Base-by-base conservation (phyloP, 176 grass and related monocot genomes). In the Eremochloa ophiuroides region DNA sequence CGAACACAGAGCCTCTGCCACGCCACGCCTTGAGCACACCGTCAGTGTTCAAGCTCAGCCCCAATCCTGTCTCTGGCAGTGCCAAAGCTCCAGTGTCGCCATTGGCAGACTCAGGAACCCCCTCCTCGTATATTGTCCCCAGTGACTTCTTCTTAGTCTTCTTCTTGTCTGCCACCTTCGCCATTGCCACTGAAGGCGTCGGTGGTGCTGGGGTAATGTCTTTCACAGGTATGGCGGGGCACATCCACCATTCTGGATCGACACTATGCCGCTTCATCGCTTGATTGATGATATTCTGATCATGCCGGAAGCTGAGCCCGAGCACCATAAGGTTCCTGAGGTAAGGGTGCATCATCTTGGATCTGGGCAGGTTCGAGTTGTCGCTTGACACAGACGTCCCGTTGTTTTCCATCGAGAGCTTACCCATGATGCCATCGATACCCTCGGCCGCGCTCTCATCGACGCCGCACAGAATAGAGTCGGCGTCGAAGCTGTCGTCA, bases 371-470 rank as follows among this genome's bases (percentile, higher is more conserved):
- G 47, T 26, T 23, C 13, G 60, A 65, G 33, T 31, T 46, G 8
- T 51, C 26, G 30, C 64, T 25, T 39, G 74, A 20, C 46, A 5
- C 60, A 2, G 55, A 40, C 17, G 56, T 1, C 3, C 30, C 46
- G 59, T 60, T 33, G 50, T 5, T 71, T 28, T 90, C 86, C 47
- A 91, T 69, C 13, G 56, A 72, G 71, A 98, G 92, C 48, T 91
- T 99, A 29, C 93, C 91, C 88, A 99, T 85, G 83, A 99, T 99
- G 76, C 83, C 87, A 16, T 95, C 91, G 41, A 99, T 93, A 30
- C 96, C 91, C 64, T 88, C 35, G 11, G 82, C 87, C 1, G 66
- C 89, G 66, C 80, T 83, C 3, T 85, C 85, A 1, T 93, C 96
- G 47, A 82, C 82, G 71, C 85, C 91, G 0, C 42, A 72, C 69